These are phyloP conservation scores for Ogataea polymorpha DNA, from an alignment of 805 yeast species.

Conservation along the genomic window DNA sequence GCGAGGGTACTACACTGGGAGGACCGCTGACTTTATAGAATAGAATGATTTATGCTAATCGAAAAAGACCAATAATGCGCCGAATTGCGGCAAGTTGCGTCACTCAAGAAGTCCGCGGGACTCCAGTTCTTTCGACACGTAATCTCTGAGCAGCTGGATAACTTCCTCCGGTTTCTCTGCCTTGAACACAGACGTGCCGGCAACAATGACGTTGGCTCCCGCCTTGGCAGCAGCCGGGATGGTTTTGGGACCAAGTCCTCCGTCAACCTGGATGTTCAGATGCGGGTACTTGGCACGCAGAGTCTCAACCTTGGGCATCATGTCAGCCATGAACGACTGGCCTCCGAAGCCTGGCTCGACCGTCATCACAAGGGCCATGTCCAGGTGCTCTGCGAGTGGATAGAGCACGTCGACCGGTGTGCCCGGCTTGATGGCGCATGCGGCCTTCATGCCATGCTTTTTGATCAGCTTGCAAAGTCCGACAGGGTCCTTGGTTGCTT, in stretches of 20 bases:
- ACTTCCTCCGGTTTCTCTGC: conserved; percentile 78
- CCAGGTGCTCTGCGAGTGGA: conserved; percentile 73
- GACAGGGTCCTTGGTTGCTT: conserved; percentile 78
- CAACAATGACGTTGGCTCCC: conserved; percentile 98
- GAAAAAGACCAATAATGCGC: neutral
- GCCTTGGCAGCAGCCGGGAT: conserved; percentile 87
- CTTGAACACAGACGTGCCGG: conserved; percentile 91
- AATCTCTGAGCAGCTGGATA: conserved; percentile 61
- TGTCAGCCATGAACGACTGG: conserved; percentile 88
- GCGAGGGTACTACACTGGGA: conserved; percentile 85
- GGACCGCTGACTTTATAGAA: conserved; percentile 42
- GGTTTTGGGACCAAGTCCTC: conserved; percentile 89
- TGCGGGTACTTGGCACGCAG: conserved; percentile 74
- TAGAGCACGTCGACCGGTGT: conserved; percentile 83
- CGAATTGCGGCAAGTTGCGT: neutral
- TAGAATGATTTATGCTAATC: conserved; percentile 2
- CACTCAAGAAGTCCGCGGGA: conserved; percentile 39
- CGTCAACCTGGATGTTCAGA: conserved; percentile 93
- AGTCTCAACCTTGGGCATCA: conserved; percentile 92
- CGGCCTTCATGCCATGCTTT: conserved; percentile 82
- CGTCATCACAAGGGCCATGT: conserved; percentile 95
- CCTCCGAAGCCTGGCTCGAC: conserved; percentile 99
- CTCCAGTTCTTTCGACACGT: conserved; percentile 51
- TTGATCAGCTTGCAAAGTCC: conserved; percentile 74
- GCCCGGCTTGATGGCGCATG: conserved; percentile 92